Evolutionary conservation across 1,139 yeast genomes (phyloP), one percentile per base, ranked within the genome.

Genomic region (Trichomonascaceae sp.): DNA sequence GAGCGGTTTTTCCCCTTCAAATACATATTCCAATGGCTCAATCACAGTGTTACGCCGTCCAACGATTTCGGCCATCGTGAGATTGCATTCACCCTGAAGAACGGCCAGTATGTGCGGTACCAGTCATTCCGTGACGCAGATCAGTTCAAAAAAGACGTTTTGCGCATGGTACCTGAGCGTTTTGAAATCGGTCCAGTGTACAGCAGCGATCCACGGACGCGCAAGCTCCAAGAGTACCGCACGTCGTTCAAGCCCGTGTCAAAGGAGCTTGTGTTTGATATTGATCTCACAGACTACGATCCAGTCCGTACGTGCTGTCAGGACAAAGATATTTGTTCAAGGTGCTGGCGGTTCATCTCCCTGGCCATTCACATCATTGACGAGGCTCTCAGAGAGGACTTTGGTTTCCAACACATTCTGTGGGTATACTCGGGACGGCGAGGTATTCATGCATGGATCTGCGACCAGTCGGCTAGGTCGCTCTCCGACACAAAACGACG

Each of bases 381-480:
- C 39, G 51, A 59, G 1, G 78, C 93, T 0, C 62, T 89, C 37
- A 62, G 72, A 37, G 82, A 84, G 33, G 98, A 89, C 56, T 89
- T 92, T 59, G 97, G 96, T 1, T 87, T 84, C 56, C 62, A 75
- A 37, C 77, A 84, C 54, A 63, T 85, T 51, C 64, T 89, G 31
- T 89, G 98, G 98, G 95, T 89, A 2, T 89, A 84, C 53, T 84
- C 96, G 0, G 99, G 99, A 31, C 77, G 99, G 64, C 80, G 99
- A 69, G 99, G 99, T 56, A 95, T 93, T 17, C 99, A 89, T 65
- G 93, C 97, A 47, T 89, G 99, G 99, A 69, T 89, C 17, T 81
- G 95, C 56, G 98, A 92, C 53, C 59, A 71, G 35, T 63, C 87
- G 33, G 95, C 96, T 0, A 64, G 96, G 37, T 52, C 57, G 2